Conservation (phyloP, 106 monocot species). For the Apostasia shenzhenica region DNA sequence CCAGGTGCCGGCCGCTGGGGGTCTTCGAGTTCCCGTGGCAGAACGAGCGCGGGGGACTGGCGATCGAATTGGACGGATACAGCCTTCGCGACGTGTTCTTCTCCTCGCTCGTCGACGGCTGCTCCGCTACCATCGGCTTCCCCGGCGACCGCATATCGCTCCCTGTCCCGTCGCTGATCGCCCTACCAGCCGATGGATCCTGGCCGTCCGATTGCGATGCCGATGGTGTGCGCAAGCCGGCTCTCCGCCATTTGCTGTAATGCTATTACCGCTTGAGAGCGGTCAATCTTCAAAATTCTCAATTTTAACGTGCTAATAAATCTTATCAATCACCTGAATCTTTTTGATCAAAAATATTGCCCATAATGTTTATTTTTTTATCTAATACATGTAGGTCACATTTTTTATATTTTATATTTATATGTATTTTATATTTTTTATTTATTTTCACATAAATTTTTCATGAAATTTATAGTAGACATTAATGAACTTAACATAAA, state of each 20-base stretch:
- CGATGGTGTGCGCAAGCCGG: constrained; percentile 38
- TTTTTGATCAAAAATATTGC: too few species aligned
- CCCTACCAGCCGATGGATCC: constrained; percentile 11
- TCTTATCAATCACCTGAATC: too few species aligned
- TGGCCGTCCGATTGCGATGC: constrained; percentile 9
- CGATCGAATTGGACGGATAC: constrained; percentile 16
- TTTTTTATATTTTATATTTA: too few species aligned
- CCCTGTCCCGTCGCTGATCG: constrained; percentile 3
- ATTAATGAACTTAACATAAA: too few species aligned
- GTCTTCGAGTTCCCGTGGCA: constrained; percentile 74
- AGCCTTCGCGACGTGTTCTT: constrained; percentile 69
- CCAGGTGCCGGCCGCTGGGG: constrained; percentile 16
- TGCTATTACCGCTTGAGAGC: too few species aligned
- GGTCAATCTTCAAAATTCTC: too few species aligned
- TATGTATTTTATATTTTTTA: too few species aligned
- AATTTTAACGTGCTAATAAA: too few species aligned
- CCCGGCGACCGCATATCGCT: constrained; percentile 49
- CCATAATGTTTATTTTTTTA: too few species aligned
- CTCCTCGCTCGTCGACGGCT: constrained; percentile 58
- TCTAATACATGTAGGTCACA: too few species aligned
- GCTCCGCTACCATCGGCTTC: constrained; percentile 38
- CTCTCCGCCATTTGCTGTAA: not conserved
- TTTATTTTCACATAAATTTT: too few species aligned
- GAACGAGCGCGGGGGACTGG: constrained; percentile 8
- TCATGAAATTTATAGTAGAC: too few species aligned